phyloP scores from a whole-genome alignment of 1,284 basidiomycete genomes.

The Ceratobasidium theobromae region DNA sequence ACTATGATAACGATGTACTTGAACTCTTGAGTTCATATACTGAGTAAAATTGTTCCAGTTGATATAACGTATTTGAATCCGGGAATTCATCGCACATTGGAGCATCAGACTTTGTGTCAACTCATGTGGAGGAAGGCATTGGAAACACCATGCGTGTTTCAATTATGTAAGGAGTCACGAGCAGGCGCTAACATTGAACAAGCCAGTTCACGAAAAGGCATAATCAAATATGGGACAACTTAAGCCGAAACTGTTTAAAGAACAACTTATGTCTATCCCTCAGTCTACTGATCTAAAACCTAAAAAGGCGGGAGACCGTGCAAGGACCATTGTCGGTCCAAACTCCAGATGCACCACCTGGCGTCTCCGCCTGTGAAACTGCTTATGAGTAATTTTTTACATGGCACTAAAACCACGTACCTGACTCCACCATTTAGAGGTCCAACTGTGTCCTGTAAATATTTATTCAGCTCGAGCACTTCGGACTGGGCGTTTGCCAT shows the following conservation, averaged over 20 bases:
- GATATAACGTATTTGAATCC: conserved; percentile 6
- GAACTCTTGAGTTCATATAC: not conserved
- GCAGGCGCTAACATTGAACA: too few relatives aligned
- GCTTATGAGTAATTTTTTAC: not conserved
- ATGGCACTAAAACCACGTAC: not conserved
- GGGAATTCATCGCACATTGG: not conserved
- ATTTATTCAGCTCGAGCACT: conserved; percentile 29
- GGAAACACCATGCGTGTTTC: not conserved
- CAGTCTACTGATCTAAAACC: not conserved
- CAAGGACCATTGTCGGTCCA: conserved; percentile 63
- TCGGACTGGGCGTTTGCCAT: not conserved
- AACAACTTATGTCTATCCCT: not conserved
- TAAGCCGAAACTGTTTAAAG: too few relatives aligned
- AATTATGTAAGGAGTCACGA: not conserved
- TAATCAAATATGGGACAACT: too few relatives aligned
- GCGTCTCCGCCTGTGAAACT: conserved; percentile 27
- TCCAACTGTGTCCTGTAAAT: conserved; percentile 55
- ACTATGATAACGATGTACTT: not conserved
- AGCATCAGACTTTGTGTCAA: not conserved
- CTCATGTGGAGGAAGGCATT: not conserved
- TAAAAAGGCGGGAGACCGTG: conserved; percentile 33
- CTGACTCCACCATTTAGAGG: conserved; percentile 58
- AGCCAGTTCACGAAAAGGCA: too few relatives aligned
- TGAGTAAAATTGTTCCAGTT: conserved; percentile 2
- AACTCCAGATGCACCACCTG: conserved; percentile 55